A percentile compares a stretch with the other conserved stretches of the same genome.
phyloP scores from a whole-genome alignment of 768 basidiomycete species.

The Leucocoprinus birnbaumii region DNA sequence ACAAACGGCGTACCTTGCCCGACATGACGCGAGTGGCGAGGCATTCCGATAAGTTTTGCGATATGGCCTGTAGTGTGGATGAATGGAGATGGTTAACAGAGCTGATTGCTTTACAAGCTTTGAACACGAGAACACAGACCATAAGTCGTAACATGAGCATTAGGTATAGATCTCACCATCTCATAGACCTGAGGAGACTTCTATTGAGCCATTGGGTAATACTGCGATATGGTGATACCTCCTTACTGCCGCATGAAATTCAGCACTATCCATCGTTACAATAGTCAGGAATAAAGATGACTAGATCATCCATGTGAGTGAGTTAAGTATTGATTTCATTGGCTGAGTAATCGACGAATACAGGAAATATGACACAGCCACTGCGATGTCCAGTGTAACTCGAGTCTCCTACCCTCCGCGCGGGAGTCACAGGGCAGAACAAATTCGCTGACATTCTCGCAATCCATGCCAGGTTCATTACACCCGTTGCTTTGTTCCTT shows the following conservation, averaged over 20 bases:
- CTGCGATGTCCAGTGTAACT: too few species aligned
- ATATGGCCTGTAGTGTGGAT: constrained; percentile 58
- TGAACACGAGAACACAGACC: constrained; percentile 35
- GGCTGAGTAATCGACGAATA: too few species aligned
- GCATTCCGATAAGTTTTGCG: constrained; percentile 79
- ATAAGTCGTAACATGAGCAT: constrained; percentile 69
- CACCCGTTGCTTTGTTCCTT: too few species aligned
- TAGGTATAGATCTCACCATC: constrained; percentile 67
- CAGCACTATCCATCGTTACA: constrained; percentile 28
- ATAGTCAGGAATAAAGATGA: too few species aligned
- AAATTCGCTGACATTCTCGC: too few species aligned
- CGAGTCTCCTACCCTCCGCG: too few species aligned
- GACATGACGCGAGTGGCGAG: constrained; percentile 74
- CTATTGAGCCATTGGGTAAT: not conserved
- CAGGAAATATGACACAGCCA: too few species aligned
- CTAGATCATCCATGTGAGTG: too few species aligned
- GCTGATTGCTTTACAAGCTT: too few species aligned
- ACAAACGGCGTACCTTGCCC: constrained; percentile 59
- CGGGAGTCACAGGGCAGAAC: too few species aligned
- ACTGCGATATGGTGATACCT: not conserved
- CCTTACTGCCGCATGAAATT: constrained; percentile 34
- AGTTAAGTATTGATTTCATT: too few species aligned
- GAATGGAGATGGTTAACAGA: not conserved
- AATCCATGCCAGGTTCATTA: too few species aligned
- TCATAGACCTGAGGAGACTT: constrained; percentile 57